A percentile compares a stretch with the other conserved stretches of the same genome.
phyloP scores from a whole-genome alignment of 2,329 filamentous ascomycete genomes.

The Trichophyton mentagrophytes region DNA sequence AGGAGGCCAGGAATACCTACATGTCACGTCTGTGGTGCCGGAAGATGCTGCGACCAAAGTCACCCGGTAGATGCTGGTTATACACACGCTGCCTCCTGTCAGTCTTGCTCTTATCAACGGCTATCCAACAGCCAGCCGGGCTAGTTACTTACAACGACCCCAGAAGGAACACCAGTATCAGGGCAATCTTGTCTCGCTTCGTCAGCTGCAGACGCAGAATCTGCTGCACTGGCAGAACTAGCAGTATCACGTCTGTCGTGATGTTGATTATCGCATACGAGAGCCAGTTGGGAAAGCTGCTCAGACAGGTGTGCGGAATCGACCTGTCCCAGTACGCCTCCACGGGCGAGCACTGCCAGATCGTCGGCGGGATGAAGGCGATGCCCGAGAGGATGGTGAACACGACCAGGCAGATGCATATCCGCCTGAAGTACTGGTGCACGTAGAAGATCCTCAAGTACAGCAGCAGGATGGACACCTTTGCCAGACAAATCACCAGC shows the following conservation, averaged over 20 bases:
- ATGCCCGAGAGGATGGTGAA: slow-evolving; percentile 5
- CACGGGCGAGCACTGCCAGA: slow-evolving; percentile 11
- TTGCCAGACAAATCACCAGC: slow-evolving; percentile 8
- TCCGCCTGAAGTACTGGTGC: slow-evolving; percentile 8
- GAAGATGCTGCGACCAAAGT: slow-evolving; percentile 4
- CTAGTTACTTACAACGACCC: slow-evolving; percentile 10
- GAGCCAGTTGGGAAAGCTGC: slow-evolving; percentile 5
- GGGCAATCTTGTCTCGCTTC: slow-evolving; percentile 9
- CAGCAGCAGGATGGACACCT: slow-evolving; percentile 11
- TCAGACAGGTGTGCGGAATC: slow-evolving; percentile 8
- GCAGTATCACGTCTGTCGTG: slow-evolving; percentile 9
- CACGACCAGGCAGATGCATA: slow-evolving; percentile 9
- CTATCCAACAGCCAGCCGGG: neutral
- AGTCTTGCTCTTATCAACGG: neutral
- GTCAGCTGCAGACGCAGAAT: slow-evolving; percentile 9
- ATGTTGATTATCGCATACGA: slow-evolving; percentile 12
- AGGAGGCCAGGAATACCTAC: neutral
- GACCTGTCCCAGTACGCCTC: slow-evolving; percentile 9
- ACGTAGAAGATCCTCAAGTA: slow-evolving; percentile 12
- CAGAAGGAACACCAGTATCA: slow-evolving; percentile 10
- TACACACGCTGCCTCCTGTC: slow-evolving; percentile 17
- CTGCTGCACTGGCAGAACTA: slow-evolving; percentile 11
- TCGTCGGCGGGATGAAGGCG: slow-evolving; percentile 9
- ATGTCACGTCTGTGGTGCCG: slow-evolving; percentile 7
- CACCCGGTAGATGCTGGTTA: slow-evolving; percentile 34